phyloP scores from a whole-genome alignment of 2,329 filamentous ascomycete species.

The Fusarium annulatum region DNA sequence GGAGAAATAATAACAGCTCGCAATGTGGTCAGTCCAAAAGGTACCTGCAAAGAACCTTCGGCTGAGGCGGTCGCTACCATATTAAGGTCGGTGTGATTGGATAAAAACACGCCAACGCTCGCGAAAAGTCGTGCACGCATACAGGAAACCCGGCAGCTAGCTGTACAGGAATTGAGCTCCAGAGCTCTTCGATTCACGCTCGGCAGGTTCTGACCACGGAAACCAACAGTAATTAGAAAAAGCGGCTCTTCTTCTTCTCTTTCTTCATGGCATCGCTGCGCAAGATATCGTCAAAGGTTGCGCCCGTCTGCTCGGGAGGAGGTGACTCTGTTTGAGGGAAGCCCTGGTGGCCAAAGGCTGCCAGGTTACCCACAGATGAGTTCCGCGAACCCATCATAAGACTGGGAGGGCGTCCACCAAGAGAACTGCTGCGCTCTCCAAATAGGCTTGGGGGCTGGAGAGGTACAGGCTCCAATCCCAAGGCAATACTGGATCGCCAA shows the following conservation, averaged over 20 bases:
- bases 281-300: conserved; percentile 63
- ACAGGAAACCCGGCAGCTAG: neutral
- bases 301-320: conserved; percentile 45
- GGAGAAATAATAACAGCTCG: conserved; percentile 7
- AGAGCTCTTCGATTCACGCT: conserved; percentile 2
- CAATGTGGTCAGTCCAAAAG: conserved; percentile 18
- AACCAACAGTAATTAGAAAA: conserved; percentile 47
- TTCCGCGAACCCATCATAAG: conserved; percentile 49
- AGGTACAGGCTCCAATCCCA: conserved; percentile 58
- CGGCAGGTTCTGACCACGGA: conserved; percentile 1
- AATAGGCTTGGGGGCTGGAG: conserved; percentile 50
- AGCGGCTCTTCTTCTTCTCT: conserved; percentile 56
- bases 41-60: conserved; percentile 15
- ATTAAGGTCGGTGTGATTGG: conserved; percentile 11
- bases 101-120: conserved; percentile 7
- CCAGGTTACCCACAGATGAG: conserved; percentile 52
- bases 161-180: conserved; percentile 18
- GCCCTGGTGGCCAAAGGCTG: conserved; percentile 37
- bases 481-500: conserved; percentile 56
- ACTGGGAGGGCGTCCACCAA: conserved; percentile 49
- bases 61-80: neutral
- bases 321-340: conserved; percentile 35
- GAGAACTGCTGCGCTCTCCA: conserved; percentile 52
- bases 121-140: conserved; percentile 8
- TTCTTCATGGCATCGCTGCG: conserved; percentile 50